Conservation (phyloP, 805 yeast genomes). For the Wickerhamomyces strasburgensis region DNA sequence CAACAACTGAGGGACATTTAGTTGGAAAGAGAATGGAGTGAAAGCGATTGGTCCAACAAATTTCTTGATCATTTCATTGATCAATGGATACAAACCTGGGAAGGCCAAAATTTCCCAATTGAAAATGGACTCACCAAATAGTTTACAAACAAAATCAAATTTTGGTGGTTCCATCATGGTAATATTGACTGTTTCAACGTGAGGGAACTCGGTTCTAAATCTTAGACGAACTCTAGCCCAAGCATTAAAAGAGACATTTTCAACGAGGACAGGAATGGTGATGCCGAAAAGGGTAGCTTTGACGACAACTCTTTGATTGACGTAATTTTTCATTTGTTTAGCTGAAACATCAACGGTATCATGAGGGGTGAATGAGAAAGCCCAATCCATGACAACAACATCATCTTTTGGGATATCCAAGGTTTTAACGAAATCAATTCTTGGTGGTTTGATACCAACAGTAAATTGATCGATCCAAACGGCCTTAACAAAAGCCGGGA, state of each 20-base stretch:
- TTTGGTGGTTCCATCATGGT: constrained; percentile 83
- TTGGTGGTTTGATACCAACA: constrained; percentile 91
- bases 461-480: constrained; percentile 87
- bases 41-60: constrained; percentile 86
- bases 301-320: constrained; percentile 75
- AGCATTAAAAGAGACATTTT: constrained; percentile 73
- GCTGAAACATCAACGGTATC: constrained; percentile 77
- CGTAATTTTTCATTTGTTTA: constrained; percentile 78
- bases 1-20: constrained; percentile 80
- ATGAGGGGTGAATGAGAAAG: constrained; percentile 87
- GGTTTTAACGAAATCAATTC: constrained; percentile 86
- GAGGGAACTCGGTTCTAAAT: constrained; percentile 90
- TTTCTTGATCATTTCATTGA: constrained; percentile 79
- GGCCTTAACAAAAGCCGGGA: constrained; percentile 78
- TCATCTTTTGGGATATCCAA: constrained; percentile 86
- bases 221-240: constrained; percentile 76
- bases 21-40: constrained; percentile 87
- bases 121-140: constrained; percentile 74
- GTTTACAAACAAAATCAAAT: constrained; percentile 73
- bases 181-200: constrained; percentile 83
- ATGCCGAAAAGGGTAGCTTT: constrained; percentile 81
- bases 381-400: constrained; percentile 98
- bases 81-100: constrained; percentile 82
- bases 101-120: constrained; percentile 82
- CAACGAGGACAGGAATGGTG: constrained; percentile 72